Percentiles rank a stretch among this genome's conserved stretches.
Evolutionary conservation across 164 flowering plant species (phyloP).

Genomic region (Piper betle): DNA sequence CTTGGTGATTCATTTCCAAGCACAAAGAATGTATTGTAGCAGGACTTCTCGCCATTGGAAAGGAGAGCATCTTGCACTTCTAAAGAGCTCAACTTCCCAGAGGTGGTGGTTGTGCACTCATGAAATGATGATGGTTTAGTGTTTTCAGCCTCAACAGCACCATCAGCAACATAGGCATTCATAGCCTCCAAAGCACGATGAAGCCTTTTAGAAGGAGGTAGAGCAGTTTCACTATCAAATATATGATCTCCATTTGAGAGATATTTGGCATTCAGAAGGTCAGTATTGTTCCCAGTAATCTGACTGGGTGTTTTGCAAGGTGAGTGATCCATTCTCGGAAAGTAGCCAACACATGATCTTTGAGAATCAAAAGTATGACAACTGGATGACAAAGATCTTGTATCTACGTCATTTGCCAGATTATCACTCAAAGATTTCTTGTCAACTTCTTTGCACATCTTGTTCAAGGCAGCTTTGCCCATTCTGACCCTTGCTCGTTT

Average conservation of each 20-base stretch:
- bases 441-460: conserved; percentile 15
- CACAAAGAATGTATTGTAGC: too few relatives aligned
- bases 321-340: conserved; percentile 15
- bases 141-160: conserved; percentile 23
- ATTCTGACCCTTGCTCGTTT: conserved; percentile 95
- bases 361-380: conserved; percentile 11
- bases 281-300: conserved; percentile 14
- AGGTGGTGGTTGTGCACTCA: conserved; percentile 13
- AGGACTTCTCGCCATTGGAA: too few relatives aligned
- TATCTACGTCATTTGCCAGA: conserved; percentile 8
- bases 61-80: background rate
- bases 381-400: conserved; percentile 10
- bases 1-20: background rate
- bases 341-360: conserved; percentile 10
- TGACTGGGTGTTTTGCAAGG: conserved; percentile 17
- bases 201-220: conserved; percentile 87
- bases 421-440: conserved; percentile 18
- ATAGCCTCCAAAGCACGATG: conserved; percentile 89
- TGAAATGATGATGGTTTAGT: conserved; percentile 6
- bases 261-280: conserved; percentile 22
- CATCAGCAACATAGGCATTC: conserved; percentile 84
- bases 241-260: conserved; percentile 32
- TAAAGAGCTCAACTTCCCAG: background rate
- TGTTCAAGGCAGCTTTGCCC: conserved; percentile 39
- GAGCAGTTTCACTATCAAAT: conserved; percentile 69